Conservation (phyloP, 331 rosid genomes). For the Rosa hybrid region DNA sequence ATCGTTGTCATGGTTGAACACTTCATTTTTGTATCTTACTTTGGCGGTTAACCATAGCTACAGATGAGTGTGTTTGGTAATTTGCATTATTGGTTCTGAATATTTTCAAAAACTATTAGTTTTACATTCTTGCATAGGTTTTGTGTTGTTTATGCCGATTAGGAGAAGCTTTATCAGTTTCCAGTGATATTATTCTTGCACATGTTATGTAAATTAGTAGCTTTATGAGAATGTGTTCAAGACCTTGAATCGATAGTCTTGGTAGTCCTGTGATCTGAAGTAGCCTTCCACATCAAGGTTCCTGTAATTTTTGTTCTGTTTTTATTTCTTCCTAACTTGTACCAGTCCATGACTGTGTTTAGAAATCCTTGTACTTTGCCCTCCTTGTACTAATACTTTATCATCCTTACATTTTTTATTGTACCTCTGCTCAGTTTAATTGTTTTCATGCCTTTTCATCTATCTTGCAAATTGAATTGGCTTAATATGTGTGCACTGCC, state of each 20-base stretch:
- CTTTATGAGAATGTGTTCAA: no score
- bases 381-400: background rate
- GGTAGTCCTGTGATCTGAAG: background rate
- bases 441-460: background rate
- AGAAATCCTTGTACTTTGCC: background rate
- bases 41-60: background rate
- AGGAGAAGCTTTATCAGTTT: background rate
- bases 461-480: background rate
- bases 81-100: slow-evolving; percentile 2
- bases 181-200: background rate
- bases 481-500: slow-evolving; percentile 1
- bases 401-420: background rate
- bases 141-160: background rate
- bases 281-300: background rate
- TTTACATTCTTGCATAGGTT: background rate
- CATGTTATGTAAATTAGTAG: background rate
- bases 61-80: background rate
- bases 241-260: background rate
- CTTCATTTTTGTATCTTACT: background rate
- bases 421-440: background rate
- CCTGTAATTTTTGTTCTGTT: background rate
- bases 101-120: background rate
- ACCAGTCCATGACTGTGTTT: background rate
- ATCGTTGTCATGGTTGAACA: background rate
- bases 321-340: background rate